phyloP scores from a whole-genome alignment of 1,284 basidiomycete genomes.

The Apiotrichum montevideense region DNA sequence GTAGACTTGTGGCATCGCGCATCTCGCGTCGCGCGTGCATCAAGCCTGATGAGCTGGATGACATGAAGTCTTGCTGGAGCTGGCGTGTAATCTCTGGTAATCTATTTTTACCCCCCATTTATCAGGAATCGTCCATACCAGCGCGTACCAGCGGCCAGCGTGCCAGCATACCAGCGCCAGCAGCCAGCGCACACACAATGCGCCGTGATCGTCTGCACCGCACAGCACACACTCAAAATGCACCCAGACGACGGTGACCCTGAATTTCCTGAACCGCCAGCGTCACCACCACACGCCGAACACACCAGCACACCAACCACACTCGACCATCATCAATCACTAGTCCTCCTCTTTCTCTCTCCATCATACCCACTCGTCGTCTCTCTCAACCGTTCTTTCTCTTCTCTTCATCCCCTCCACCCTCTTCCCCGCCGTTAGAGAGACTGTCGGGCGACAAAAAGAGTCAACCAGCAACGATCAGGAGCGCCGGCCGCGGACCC shows the following conservation, averaged over 20 bases:
- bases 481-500: neutral
- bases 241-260: no score
- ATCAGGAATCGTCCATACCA: no score
- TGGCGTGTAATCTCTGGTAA: no score
- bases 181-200: no score
- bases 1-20: neutral
- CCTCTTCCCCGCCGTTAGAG: neutral
- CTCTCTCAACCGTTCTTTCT: neutral
- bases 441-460: neutral
- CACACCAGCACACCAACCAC: no score
- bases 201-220: no score
- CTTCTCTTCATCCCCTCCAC: neutral
- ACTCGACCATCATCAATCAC: neutral
- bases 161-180: no score
- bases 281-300: neutral
- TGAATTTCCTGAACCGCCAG: constrained; percentile 3
- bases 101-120: no score
- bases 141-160: no score
- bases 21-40: no score
- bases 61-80: no score
- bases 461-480: neutral
- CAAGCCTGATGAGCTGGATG: no score
- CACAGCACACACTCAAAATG: neutral
- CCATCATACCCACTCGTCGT: neutral
- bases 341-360: neutral